phyloP scores from a whole-genome alignment of 352 stramenopile species.

The Globisporangium acanthophoron region DNA sequence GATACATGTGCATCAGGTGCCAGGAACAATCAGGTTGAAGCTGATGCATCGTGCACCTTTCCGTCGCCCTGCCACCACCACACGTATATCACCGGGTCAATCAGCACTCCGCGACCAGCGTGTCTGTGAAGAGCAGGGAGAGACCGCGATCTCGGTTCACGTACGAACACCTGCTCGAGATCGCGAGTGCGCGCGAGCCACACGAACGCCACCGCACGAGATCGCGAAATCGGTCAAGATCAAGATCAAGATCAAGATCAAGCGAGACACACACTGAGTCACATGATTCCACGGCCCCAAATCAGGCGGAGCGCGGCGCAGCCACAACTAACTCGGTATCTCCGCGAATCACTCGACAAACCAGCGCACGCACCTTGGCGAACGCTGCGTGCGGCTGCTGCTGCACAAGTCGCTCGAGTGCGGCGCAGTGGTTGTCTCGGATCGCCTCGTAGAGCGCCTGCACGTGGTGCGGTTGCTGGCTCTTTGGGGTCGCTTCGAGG shows the following conservation, averaged over 20 bases:
- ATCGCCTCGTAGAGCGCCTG: slow-evolving; percentile 27
- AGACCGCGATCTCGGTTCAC: background rate
- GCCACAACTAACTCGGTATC: background rate
- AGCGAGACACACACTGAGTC: background rate
- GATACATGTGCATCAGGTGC: background rate
- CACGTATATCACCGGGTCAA: slow-evolving; percentile 1
- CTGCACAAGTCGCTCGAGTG: slow-evolving; percentile 19
- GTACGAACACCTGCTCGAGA: background rate
- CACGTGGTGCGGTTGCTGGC: background rate
- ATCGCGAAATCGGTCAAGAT: background rate
- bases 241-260: background rate
- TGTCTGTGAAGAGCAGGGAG: background rate
- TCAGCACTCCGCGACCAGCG: background rate
- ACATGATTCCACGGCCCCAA: background rate
- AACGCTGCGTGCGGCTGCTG: slow-evolving; percentile 25
- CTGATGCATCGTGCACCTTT: slow-evolving; percentile 9
- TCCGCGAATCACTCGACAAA: background rate
- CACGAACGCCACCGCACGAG: background rate
- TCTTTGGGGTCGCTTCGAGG: background rate
- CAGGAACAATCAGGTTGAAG: background rate
- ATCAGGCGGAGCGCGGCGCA: background rate
- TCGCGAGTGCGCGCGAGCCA: background rate
- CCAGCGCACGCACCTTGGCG: slow-evolving; percentile 27
- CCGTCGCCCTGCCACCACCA: slow-evolving; percentile 7
- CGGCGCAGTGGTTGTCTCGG: slow-evolving; percentile 25